phyloP scores from a whole-genome alignment of 2,329 filamentous ascomycete genomes.

The Cladosporium oxysporum region DNA sequence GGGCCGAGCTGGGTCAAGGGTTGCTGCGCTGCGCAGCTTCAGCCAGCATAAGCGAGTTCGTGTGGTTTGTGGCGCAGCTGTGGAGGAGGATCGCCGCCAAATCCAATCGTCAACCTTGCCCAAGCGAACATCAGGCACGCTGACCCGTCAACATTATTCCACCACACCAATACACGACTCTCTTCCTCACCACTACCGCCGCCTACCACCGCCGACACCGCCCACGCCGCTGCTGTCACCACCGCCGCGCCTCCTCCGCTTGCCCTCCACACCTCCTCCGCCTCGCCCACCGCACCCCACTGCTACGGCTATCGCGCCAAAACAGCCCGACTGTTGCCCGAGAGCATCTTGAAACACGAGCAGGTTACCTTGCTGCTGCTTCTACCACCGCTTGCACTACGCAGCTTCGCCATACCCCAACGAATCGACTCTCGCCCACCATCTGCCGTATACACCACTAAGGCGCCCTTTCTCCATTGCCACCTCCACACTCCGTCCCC shows the following conservation, averaged over 20 bases:
- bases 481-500: neutral
- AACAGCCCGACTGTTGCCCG: slow-evolving; percentile 11
- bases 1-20: neutral
- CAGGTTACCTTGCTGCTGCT: neutral
- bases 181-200: neutral
- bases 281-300: slow-evolving; percentile 5
- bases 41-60: neutral
- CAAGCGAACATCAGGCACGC: slow-evolving; percentile 4
- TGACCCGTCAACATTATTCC: slow-evolving; percentile 8
- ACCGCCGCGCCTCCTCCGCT: slow-evolving; percentile 2
- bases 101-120: slow-evolving; percentile 4
- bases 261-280: slow-evolving; percentile 20
- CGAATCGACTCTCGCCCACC: neutral
- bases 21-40: neutral
- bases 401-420: neutral
- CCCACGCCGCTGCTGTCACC: neutral
- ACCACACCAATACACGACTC: neutral
- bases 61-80: slow-evolving; percentile 6
- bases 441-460: neutral
- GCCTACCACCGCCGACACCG: neutral
- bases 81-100: slow-evolving; percentile 7
- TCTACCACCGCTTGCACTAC: slow-evolving; percentile 3
- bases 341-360: slow-evolving; percentile 17
- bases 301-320: slow-evolving; percentile 9
- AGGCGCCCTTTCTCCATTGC: neutral